These are phyloP conservation scores for Pseudocercospora musae DNA, from an alignment of 2,329 filamentous ascomycete genomes.

Conservation along the genomic window DNA sequence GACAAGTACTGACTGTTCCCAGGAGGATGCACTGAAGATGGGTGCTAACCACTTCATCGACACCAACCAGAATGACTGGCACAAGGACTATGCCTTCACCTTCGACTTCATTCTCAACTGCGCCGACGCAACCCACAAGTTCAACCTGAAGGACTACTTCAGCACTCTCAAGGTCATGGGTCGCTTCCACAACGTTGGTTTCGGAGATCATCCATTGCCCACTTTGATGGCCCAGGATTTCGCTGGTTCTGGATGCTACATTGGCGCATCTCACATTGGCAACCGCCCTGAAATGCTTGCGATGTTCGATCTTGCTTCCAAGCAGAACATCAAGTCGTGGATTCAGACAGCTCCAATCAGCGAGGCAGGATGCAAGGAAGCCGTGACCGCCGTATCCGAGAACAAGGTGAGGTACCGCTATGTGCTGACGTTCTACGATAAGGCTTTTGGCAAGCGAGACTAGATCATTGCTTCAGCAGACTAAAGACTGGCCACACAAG, in stretches of 20 bases:
- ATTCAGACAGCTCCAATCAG: slow-evolving; percentile 69
- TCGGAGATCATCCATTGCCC: slow-evolving; percentile 73
- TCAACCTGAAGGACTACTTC: slow-evolving; percentile 66
- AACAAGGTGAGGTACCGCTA: slow-evolving; percentile 70
- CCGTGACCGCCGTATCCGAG: slow-evolving; percentile 62
- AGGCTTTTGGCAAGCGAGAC: slow-evolving; percentile 57
- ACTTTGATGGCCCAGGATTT: slow-evolving; percentile 64
- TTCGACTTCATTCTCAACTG: slow-evolving; percentile 78
- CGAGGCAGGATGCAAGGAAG: slow-evolving; percentile 66
- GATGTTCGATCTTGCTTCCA: slow-evolving; percentile 50
- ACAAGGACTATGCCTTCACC: slow-evolving; percentile 53
- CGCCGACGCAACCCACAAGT: slow-evolving; percentile 65
- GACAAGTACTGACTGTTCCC: too few relatives aligned
- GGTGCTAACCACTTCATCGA: slow-evolving; percentile 60
- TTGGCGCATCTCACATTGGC: slow-evolving; percentile 49
- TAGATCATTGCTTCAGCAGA: slow-evolving; percentile 16
- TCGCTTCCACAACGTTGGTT: slow-evolving; percentile 73
- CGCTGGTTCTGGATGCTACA: slow-evolving; percentile 63
- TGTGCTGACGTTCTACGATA: slow-evolving; percentile 65
- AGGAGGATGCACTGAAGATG: slow-evolving; percentile 56
- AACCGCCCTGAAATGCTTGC: slow-evolving; percentile 48
- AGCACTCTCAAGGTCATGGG: slow-evolving; percentile 77
- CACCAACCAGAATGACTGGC: slow-evolving; percentile 58
- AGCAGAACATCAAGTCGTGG: slow-evolving; percentile 53
- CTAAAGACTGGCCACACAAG: neutral